Evolutionary conservation across 148 eudicot genomes (phyloP).

Genomic region (Rhododendron vialii): DNA sequence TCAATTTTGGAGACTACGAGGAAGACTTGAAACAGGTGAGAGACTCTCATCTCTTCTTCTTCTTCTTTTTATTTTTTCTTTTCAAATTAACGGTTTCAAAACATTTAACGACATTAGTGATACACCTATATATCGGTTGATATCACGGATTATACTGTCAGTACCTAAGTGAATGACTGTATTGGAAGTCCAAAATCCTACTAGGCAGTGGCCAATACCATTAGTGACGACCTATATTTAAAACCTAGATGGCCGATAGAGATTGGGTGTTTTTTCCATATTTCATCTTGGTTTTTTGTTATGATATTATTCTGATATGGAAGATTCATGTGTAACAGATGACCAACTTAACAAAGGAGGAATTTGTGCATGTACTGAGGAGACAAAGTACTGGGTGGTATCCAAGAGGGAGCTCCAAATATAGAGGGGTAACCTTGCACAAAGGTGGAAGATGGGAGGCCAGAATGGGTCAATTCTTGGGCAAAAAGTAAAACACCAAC

Average conservation of each 20-base stretch:
- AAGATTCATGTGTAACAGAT: conserved; percentile 38
- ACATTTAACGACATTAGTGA: too few relatives aligned
- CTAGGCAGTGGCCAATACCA: too few relatives aligned
- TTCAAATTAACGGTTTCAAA: too few relatives aligned
- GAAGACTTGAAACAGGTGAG: conserved; percentile 84
- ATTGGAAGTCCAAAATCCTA: too few relatives aligned
- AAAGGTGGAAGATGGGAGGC: conserved; percentile 99
- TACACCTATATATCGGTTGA: background rate
- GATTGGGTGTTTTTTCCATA: background rate
- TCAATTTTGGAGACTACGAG: conserved; percentile 73
- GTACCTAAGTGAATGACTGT: too few relatives aligned
- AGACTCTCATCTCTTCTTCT: background rate
- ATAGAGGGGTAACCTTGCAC: conserved; percentile 94
- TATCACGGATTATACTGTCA: too few relatives aligned
- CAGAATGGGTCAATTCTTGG: conserved; percentile 96
- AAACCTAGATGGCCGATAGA: too few relatives aligned
- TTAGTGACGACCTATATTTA: too few relatives aligned
- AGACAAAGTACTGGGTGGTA: conserved; percentile 86
- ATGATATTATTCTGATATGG: background rate
- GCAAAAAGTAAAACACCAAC: conserved; percentile 63
- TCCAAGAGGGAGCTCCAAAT: conserved; percentile 95
- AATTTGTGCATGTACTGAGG: conserved; percentile 91
- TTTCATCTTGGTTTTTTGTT: background rate
- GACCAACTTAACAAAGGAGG: conserved; percentile 90
- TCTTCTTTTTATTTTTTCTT: too few relatives aligned